Conservation (phyloP, 2,329 filamentous ascomycete species). For the Venturia oleaginea region DNA sequence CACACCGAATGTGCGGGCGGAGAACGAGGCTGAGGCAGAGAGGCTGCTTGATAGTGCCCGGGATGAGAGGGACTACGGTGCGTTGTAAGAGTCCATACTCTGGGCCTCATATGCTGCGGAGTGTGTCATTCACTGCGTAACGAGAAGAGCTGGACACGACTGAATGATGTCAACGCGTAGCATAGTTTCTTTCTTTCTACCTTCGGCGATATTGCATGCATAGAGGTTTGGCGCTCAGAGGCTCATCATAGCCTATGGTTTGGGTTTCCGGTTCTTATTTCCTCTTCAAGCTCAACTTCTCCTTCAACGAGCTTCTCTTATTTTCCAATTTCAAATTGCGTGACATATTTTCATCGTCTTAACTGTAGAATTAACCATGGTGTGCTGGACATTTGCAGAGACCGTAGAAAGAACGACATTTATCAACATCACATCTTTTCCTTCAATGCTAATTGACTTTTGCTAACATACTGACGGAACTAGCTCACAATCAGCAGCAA, state of each 20-base stretch:
- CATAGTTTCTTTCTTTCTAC: not conserved
- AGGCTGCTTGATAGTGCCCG: not conserved
- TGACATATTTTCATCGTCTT: not conserved
- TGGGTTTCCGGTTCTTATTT: not conserved
- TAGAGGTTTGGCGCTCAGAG: not conserved
- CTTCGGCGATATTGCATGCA: not conserved
- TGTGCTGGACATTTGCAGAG: too few relatives aligned
- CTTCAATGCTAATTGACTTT: too few relatives aligned
- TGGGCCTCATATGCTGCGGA: not conserved
- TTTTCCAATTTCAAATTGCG: not conserved
- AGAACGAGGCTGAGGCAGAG: conserved; percentile 7
- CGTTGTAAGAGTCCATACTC: not conserved
- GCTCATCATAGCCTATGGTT: not conserved
- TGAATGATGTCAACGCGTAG: conserved; percentile 1
- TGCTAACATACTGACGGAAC: not conserved
- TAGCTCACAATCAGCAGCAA: not conserved
- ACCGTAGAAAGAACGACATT: too few relatives aligned
- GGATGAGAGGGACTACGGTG: conserved; percentile 4
- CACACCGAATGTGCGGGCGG: not conserved
- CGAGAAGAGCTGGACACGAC: not conserved
- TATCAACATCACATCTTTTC: not conserved
- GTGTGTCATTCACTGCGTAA: not conserved
- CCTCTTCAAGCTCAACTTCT: not conserved
- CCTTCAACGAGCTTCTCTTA: not conserved
- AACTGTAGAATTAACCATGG: not conserved